Evolutionary conservation across 2,329 filamentous ascomycete species (phyloP).

Genomic region (Ustilaginoidea virens): DNA sequence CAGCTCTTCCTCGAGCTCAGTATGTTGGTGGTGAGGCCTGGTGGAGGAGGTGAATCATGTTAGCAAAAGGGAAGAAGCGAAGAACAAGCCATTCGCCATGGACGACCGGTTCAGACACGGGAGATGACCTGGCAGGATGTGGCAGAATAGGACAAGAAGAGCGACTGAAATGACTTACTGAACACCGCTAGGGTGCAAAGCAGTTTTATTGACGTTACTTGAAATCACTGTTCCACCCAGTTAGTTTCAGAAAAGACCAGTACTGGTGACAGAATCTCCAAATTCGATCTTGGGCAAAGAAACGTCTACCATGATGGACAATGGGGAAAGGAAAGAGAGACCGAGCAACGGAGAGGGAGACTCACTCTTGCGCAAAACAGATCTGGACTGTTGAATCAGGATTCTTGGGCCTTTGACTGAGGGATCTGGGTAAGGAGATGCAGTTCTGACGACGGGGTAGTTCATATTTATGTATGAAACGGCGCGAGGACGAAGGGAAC

Average conservation of each 20-base stretch:
- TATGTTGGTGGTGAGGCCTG: conserved; percentile 76
- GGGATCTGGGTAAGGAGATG: conserved; percentile 23
- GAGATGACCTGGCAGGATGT: too few species aligned
- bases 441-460: conserved; percentile 22
- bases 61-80: conserved; percentile 1
- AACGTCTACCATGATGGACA: neutral
- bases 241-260: conserved; percentile 4
- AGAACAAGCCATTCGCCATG: neutral
- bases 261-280: too few species aligned
- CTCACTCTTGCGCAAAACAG: conserved; percentile 27
- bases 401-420: conserved; percentile 24
- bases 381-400: conserved; percentile 20
- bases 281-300: too few species aligned
- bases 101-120: neutral
- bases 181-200: conserved; percentile 80
- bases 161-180: conserved; percentile 46
- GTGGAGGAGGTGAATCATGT: conserved; percentile 12
- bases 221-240: conserved; percentile 31
- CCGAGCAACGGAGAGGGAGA: conserved; percentile 8
- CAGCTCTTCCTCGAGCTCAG: conserved; percentile 90
- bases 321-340: neutral
- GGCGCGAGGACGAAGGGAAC: conserved; percentile 6
- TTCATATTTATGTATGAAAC: conserved; percentile 24
- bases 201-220: conserved; percentile 73
- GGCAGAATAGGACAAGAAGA: too few species aligned